These are phyloP conservation scores for Aurifilum marmelostoma DNA, from an alignment of 2,329 filamentous ascomycete species.

Conservation along the genomic window DNA sequence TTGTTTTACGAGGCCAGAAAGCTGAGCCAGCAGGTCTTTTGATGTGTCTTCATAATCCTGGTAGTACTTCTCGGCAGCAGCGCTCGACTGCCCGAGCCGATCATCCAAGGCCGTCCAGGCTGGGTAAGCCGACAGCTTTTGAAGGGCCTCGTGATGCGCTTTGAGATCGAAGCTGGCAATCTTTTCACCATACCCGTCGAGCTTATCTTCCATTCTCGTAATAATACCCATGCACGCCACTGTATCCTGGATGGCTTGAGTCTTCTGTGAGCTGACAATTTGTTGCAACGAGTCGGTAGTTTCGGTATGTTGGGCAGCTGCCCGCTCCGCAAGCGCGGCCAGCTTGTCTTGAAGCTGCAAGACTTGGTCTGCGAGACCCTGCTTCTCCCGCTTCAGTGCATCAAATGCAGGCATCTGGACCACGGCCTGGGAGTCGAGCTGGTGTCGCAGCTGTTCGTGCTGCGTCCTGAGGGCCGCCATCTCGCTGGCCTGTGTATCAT, in stretches of 20 bases:
- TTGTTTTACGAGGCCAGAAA: too few relatives aligned
- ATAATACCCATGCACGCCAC: background rate
- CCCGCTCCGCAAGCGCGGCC: background rate
- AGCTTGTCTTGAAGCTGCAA: conserved; percentile 9
- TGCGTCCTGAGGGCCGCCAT: background rate
- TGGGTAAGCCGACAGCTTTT: conserved; percentile 14
- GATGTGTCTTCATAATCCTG: background rate
- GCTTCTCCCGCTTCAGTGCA: conserved; percentile 13
- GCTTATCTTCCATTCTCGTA: background rate
- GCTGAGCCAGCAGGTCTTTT: background rate
- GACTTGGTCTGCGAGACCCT: conserved; percentile 14
- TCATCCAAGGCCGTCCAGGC: conserved; percentile 13
- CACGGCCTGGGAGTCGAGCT: background rate
- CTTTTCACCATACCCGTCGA: conserved; percentile 9
- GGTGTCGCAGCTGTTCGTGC: background rate
- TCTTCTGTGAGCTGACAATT: background rate
- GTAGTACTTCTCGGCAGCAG: background rate
- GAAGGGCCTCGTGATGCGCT: conserved; percentile 6
- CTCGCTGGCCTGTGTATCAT: conserved; percentile 7
- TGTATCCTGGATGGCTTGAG: background rate
- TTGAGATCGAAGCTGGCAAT: conserved; percentile 20
- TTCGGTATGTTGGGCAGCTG: background rate
- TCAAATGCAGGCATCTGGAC: background rate
- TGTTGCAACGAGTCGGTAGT: background rate
- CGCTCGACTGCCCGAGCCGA: conserved; percentile 3